Conservation (phyloP, 2,329 filamentous ascomycete genomes). For the Ophiostoma novo-ulmi region DNA sequence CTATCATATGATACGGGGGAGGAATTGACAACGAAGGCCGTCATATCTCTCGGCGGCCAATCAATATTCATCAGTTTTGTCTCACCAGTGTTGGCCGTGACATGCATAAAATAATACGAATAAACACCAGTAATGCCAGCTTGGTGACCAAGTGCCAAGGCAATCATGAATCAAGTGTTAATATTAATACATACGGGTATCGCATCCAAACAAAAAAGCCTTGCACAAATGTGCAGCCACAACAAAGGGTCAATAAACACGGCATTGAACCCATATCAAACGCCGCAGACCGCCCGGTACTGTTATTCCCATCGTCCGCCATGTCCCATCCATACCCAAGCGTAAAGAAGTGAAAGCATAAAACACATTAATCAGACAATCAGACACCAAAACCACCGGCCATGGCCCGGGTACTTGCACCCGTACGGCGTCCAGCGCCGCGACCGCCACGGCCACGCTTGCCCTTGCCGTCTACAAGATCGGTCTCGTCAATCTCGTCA, state of each 20-base stretch:
- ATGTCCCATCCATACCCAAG: neutral
- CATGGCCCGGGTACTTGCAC: conserved; percentile 15
- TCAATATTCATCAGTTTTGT: neutral
- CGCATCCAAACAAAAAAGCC: neutral
- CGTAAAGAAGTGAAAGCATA: neutral
- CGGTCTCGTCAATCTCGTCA: conserved; percentile 29
- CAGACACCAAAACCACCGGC: conserved; percentile 28
- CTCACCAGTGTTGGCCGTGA: neutral
- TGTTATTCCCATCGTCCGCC: neutral
- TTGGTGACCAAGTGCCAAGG: neutral
- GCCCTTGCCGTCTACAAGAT: conserved; percentile 20
- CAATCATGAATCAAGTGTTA: neutral
- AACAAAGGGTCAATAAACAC: neutral
- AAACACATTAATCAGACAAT: conserved; percentile 20
- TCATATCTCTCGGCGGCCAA: neutral
- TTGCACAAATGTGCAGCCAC: neutral
- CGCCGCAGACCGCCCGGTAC: conserved; percentile 5
- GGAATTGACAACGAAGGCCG: neutral
- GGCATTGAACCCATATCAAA: neutral
- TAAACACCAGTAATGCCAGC: neutral
- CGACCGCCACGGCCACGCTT: conserved; percentile 19
- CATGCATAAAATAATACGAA: neutral
- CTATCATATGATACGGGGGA: neutral
- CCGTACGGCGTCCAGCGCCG: conserved; percentile 23
- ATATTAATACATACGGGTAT: conserved; percentile 3